These are phyloP conservation scores for Lathyrus sativus DNA, from an alignment of 306 rosid genomes.

Conservation along the genomic window DNA sequence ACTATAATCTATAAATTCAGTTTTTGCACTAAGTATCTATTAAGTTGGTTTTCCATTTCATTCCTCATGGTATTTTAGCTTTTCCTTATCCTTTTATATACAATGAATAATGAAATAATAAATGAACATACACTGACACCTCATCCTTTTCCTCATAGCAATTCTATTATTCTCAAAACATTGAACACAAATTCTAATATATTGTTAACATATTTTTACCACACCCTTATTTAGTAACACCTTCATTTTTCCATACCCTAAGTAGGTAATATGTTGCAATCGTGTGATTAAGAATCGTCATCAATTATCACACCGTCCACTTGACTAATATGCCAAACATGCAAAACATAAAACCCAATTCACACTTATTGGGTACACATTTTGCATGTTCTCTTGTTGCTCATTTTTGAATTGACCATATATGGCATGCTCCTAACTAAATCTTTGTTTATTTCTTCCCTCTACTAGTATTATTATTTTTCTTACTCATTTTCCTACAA, in stretches of 20 bases:
- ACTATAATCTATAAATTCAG: too few species aligned
- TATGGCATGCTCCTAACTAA: slow-evolving; percentile 30
- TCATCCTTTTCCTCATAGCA: too few species aligned
- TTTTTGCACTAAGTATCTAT: too few species aligned
- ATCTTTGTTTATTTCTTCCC: not conserved
- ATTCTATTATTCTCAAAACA: too few species aligned
- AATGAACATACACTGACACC: too few species aligned
- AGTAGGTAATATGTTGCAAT: slow-evolving; percentile 19
- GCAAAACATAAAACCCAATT: slow-evolving; percentile 30
- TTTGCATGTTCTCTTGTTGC: slow-evolving; percentile 2
- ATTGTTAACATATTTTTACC: too few species aligned
- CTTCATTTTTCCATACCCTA: not conserved
- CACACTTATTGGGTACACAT: not conserved
- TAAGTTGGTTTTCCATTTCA: too few species aligned
- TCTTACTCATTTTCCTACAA: not conserved
- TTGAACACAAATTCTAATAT: too few species aligned
- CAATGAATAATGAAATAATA: too few species aligned
- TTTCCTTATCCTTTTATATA: too few species aligned
- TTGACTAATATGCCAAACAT: not conserved
- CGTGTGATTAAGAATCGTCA: slow-evolving; percentile 10
- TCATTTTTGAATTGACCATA: not conserved
- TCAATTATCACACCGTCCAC: slow-evolving; percentile 19
- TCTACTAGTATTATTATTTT: not conserved
- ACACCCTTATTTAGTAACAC: too few species aligned
- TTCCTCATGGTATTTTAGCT: too few species aligned